Base-by-base conservation (phyloP, 495 filamentous ascomycete species). In the Penicillium egyptiacum region DNA sequence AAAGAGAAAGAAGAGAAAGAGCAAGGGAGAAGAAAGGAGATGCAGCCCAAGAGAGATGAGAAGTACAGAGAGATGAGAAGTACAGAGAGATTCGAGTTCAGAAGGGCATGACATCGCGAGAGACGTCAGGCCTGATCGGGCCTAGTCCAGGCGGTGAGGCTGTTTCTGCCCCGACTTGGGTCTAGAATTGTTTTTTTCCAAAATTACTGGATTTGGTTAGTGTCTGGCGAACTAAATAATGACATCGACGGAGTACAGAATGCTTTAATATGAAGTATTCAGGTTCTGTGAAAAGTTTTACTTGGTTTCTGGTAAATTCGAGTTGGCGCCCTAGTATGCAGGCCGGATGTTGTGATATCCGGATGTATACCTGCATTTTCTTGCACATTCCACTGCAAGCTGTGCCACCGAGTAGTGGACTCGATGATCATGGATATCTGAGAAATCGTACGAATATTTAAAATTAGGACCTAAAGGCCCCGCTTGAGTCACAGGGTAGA, bases 71-170 rank as follows among this genome's bases (percentile, higher is more conserved):
- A 58, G 58, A 53, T 31, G 50, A 43, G 57, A 60, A 64, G 53
- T 51, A 40, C 53, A 65, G 49, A 62, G 43, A 58, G 58, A 53
- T 31, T 53, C 50, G 25, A 26, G 20, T 31, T 42, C 55, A 37
- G 56, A 59, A 57, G 56, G 53, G 54, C 63, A 71, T 71, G 65
- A 69, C 66, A 69, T 67, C 62, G 63, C 56, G 57, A 58, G 55
- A 68, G 60, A 68, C 61, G 63, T 69, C 66, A 69, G 56, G 55
- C 68, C 68, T 43, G 42, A 64, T 61, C 60, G 45, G 68, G 68
- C 50, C 50, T 71, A 71, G 68, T 48, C 19, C 41, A 50, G 58
- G 63, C 62, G 65, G 66, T 62, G 56, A 56, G 35, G 30, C 1
- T 16, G 9, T 31, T 69, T 69, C 57, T 69, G 64, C 64, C 64